Base-by-base conservation (phyloP, 2,329 filamentous ascomycete genomes). In the Sporothrix luriei region DNA sequence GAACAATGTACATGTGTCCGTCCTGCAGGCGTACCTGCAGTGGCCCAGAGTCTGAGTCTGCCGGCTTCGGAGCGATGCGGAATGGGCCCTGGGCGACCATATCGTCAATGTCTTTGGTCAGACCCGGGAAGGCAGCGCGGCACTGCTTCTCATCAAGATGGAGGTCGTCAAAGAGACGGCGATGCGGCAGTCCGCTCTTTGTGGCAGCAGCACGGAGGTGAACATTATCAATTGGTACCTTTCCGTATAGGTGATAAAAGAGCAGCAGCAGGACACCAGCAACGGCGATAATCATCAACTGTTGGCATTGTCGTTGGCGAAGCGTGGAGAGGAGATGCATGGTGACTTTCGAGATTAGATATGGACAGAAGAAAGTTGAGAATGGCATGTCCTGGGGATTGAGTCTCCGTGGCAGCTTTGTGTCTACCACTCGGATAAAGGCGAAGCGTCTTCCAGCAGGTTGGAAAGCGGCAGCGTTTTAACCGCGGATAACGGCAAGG, bases 81-180 rank as follows among this genome's bases (percentile, higher is more conserved):
- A 82, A 81, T 7, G 77, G 74, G 1, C 80, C 80, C 68, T 77
- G 74, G 38, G 76, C 74, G 0, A 81, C 78, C 19, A 76, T 78
- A 38, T 76, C 71, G 38, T 81, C 79, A 70, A 83, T 77, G 66
- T 82, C 79, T 9, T 77, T 77, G 4, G 76, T 78, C 24, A 82
- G 74, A 4, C 77, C 78, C 1, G 81, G 80, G 72, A 83, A 83
- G 0, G 73, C 71, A 19, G 72, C 70, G 13, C 74, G 72, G 73
- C 81, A 83, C 71, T 82, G 78, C 11, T 76, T 67, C 33, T 78
- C 75, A 57, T 68, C 64, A 54, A 71, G 70, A 21, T 24, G 49
- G 19, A 69, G 66, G 52, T 57, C 48, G 13, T 59, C 52, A 26
- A 68, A 43, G 33, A 43, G 49, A 9, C 2, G 48, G 2, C 10